Evolutionary conservation across 768 basidiomycete species (phyloP).

Genomic region (Termitomyces sp.): DNA sequence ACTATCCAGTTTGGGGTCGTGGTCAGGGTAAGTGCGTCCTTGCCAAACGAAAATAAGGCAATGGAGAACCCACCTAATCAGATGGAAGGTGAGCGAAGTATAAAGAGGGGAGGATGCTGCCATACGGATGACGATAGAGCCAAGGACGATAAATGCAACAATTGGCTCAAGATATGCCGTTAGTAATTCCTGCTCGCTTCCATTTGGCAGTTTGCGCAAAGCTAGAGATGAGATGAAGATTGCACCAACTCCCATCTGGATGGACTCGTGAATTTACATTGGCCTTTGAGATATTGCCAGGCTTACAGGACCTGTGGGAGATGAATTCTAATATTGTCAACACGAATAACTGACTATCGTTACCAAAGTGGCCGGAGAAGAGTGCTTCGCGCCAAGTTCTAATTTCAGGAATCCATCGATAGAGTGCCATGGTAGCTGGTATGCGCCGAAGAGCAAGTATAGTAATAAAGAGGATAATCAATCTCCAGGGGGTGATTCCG

Average conservation of each 20-base stretch:
- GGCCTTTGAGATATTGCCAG: neutral
- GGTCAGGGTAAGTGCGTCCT: conserved; percentile 12
- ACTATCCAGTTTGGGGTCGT: conserved; percentile 11
- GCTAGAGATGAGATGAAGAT: conserved; percentile 85
- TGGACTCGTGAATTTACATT: neutral
- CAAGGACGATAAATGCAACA: conserved; percentile 82
- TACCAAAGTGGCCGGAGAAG: conserved; percentile 90
- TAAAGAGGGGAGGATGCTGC: conserved; percentile 2
- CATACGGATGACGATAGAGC: conserved; percentile 82
- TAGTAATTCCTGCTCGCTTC: conserved; percentile 67
- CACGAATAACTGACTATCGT: neutral
- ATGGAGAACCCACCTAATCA: conserved; percentile 16
- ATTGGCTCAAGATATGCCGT: conserved; percentile 74
- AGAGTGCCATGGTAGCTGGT: conserved; percentile 71
- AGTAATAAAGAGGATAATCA: conserved; percentile 61
- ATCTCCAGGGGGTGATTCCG: conserved; percentile 65
- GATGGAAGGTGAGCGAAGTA: neutral
- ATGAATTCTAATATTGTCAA: neutral
- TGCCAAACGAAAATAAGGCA: conserved; percentile 16
- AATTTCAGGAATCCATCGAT: conserved; percentile 87
- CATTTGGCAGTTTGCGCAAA: conserved; percentile 52
- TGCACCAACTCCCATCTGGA: conserved; percentile 87
- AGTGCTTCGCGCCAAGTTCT: conserved; percentile 79
- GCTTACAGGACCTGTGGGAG: conserved; percentile 48
- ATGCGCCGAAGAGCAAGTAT: conserved; percentile 79